Conservation (phyloP, 257 asterid species). For the Gynochthodes officinalis region DNA sequence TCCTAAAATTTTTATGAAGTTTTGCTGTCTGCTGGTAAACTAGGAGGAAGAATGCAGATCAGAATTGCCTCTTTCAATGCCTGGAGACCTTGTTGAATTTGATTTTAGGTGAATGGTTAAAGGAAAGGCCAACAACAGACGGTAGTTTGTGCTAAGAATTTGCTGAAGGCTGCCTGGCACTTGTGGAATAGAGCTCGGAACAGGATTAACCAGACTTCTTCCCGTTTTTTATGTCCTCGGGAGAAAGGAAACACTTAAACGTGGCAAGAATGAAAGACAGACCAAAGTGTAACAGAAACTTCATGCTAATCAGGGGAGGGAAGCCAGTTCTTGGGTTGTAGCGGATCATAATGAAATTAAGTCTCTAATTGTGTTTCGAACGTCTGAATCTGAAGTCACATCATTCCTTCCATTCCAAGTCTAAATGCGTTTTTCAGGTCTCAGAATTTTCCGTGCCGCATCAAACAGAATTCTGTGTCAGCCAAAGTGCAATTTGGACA, state of each 20-base stretch:
- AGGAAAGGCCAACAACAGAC: background rate
- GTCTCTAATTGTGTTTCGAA: too few species aligned
- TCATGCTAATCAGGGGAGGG: background rate
- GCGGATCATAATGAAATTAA: background rate
- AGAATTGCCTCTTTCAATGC: background rate
- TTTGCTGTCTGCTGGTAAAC: background rate
- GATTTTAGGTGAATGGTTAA: background rate
- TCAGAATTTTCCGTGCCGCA: background rate
- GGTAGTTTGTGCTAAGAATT: background rate
- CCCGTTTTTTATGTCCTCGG: background rate
- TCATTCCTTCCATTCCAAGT: background rate
- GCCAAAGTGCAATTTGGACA: background rate
- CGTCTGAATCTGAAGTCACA: background rate
- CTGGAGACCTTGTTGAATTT: background rate
- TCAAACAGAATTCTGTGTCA: background rate
- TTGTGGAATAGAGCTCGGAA: too few species aligned
- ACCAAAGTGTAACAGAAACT: background rate
- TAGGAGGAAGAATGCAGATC: background rate
- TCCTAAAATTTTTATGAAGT: background rate
- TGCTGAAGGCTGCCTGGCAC: background rate
- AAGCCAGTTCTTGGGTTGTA: background rate
- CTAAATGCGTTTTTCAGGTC: too few species aligned
- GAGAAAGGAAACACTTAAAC: background rate
- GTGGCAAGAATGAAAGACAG: background rate
- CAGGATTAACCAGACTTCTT: background rate